A percentile compares a stretch with the other conserved stretches of the same genome.
Evolutionary conservation across 306 rosid species (phyloP).

Genomic region (Styphnolobium japonicum): DNA sequence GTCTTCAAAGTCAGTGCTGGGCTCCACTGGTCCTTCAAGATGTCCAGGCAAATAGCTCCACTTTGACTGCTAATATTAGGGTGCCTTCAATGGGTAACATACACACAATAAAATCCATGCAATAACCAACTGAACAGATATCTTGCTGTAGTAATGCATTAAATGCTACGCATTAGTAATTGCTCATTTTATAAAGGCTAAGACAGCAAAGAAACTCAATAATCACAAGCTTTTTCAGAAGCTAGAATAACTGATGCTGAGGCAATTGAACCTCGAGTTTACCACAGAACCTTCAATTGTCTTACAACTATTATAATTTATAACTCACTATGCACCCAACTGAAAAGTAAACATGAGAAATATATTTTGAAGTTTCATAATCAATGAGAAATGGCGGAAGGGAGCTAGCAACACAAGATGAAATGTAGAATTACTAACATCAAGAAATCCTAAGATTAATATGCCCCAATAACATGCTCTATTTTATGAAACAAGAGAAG

Average conservation of each 20-base stretch:
- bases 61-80: conserved; percentile 99
- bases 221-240: not conserved
- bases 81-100: conserved; percentile 70
- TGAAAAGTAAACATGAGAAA: not conserved
- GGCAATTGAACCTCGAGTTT: not conserved
- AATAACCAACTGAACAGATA: too few species aligned
- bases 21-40: conserved; percentile 98
- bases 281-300: not conserved
- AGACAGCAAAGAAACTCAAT: not conserved
- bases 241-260: not conserved
- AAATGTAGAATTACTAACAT: conserved; percentile 1
- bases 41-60: conserved; percentile 97
- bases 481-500: not conserved
- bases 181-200: not conserved
- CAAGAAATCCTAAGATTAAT: not conserved
- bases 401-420: not conserved
- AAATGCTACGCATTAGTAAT: conserved; percentile 5
- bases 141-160: conserved; percentile 9
- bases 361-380: not conserved
- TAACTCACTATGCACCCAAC: not conserved
- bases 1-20: conserved; percentile 97
- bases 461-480: not conserved
- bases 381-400: not conserved
- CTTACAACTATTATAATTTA: not conserved
- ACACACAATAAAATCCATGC: too few species aligned